Evolutionary conservation across 257 asterid genomes (phyloP).

Genomic region (Scutellaria barbata): DNA sequence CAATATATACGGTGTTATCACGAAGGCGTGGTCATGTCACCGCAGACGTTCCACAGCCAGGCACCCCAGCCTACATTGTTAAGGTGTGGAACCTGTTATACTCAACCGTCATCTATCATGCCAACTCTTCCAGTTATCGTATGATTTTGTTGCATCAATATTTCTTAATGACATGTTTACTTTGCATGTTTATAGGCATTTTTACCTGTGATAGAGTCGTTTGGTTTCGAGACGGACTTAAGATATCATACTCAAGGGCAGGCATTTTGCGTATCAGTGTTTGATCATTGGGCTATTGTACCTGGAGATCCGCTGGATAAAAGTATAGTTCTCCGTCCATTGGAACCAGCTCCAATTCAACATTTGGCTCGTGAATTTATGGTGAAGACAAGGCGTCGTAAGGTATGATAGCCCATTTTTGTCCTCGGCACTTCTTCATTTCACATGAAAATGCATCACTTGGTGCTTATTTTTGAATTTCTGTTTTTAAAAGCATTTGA

Average conservation of each 20-base stretch:
- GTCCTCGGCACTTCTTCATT: background rate
- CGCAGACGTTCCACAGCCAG: constrained; percentile 96
- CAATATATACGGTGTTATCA: constrained; percentile 85
- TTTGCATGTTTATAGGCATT: constrained; percentile 65
- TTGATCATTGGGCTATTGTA: constrained; percentile 96
- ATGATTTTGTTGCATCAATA: background rate
- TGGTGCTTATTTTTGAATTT: background rate
- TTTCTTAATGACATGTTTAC: background rate
- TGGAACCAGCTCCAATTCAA: constrained; percentile 97
- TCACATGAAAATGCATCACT: background rate
- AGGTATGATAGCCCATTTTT: constrained; percentile 51
- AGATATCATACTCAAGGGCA: constrained; percentile 98
- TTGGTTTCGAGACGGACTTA: constrained; percentile 97
- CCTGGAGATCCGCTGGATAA: constrained; percentile 98
- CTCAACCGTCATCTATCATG: background rate
- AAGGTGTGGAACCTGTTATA: constrained; percentile 56
- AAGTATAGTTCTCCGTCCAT: constrained; percentile 86
- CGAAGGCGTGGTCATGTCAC: constrained; percentile 99
- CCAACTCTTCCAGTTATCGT: background rate
- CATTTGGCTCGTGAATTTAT: constrained; percentile 97
- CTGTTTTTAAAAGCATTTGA: background rate
- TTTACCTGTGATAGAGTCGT: constrained; percentile 93
- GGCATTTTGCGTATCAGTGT: constrained; percentile 83
- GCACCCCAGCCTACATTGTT: constrained; percentile 94
- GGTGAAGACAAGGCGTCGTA: constrained; percentile 98